phyloP scores from a whole-genome alignment of 139 green algal species.

The Chlorella ohadii region DNA sequence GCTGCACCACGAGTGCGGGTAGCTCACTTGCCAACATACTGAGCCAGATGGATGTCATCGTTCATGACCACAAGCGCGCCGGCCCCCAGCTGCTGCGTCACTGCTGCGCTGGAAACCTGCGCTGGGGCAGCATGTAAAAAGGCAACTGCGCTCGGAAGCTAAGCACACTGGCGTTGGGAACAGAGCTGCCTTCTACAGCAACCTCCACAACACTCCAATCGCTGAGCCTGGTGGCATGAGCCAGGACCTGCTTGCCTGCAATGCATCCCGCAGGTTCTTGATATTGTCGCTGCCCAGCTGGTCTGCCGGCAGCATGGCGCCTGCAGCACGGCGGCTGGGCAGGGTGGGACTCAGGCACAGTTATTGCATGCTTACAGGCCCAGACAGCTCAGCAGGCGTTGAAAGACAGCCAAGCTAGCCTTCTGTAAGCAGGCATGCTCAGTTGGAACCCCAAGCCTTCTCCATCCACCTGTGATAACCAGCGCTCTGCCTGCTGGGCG shows the following conservation, averaged over 20 bases:
- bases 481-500: neutral
- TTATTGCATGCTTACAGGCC: no score
- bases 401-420: no score
- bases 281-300: conserved; percentile 33
- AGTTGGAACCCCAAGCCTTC: no score
- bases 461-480: conserved; percentile 8
- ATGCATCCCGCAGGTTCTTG: conserved; percentile 41
- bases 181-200: no score
- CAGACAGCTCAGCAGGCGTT: no score
- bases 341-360: no score
- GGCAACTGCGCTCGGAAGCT: neutral
- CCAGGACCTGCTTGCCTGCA: conserved; percentile 31
- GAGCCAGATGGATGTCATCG: conserved; percentile 33
- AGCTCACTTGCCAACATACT: conserved; percentile 34
- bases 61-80: conserved; percentile 47
- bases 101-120: no score
- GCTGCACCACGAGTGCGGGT: no score
- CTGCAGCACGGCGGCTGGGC: neutral
- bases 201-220: no score
- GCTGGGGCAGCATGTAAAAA: neutral
- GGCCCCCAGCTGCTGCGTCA: neutral
- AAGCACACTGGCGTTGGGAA: no score
- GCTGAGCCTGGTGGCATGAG: no score
- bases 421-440: no score
- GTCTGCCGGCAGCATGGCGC: conserved; percentile 49